Percentiles rank a stretch among this genome's conserved stretches.
These are phyloP conservation scores for Russula lepida DNA, from an alignment of 768 basidiomycete genomes.

Conservation along the genomic window DNA sequence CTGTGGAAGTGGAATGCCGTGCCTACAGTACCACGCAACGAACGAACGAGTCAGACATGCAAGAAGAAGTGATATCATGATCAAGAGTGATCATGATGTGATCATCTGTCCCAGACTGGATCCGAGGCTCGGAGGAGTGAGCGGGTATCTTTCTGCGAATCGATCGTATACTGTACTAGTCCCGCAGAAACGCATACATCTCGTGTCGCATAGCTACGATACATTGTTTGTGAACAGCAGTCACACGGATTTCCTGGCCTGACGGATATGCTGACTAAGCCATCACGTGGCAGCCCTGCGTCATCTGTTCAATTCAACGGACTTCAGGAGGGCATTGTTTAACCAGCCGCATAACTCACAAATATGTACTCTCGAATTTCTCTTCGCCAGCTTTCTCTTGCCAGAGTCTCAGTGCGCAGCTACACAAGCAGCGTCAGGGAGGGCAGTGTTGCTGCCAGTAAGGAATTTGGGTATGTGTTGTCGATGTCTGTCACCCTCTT, in stretches of 20 bases:
- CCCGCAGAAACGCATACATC: background rate
- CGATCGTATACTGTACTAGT: background rate
- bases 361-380: constrained; percentile 37
- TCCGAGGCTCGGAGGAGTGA: background rate
- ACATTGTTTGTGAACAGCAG: background rate
- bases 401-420: constrained; percentile 27
- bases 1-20: background rate
- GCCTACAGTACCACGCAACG: background rate
- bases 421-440: constrained; percentile 37
- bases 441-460: constrained; percentile 53
- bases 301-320: background rate
- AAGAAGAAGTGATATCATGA: too few relatives aligned
- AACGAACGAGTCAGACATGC: too few relatives aligned
- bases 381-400: constrained; percentile 36
- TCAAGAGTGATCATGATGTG: too few relatives aligned
- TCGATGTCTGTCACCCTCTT: background rate
- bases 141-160: background rate
- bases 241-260: background rate
- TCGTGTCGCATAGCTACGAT: background rate
- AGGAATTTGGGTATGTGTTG: constrained; percentile 48
- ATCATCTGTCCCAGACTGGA: background rate
- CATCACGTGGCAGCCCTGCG: background rate
- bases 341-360: constrained; percentile 18
- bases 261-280: background rate
- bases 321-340: background rate